Evolutionary conservation across 2,329 filamentous ascomycete genomes (phyloP), one percentile per base, ranked within the genome.

Genomic region (Stylonectria norvegica): DNA sequence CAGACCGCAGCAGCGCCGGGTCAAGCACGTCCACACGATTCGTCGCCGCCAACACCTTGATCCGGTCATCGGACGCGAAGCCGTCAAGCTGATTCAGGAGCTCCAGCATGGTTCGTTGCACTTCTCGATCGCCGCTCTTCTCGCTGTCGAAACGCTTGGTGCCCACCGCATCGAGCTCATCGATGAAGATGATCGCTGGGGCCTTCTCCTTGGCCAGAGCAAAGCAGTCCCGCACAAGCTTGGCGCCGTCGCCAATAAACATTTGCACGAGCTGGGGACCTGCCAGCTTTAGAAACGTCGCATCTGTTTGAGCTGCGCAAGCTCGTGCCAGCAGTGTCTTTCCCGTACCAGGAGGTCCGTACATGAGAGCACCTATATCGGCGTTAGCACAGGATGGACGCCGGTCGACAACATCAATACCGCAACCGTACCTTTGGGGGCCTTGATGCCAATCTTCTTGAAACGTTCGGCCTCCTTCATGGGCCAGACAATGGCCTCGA

Each of bases 361-460:
- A 98, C 93, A 98, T 98, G 48, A 98, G 73, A 47, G 93, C 93
- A 67, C 93, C 93, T 95, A 47, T 89, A 90, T 76, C 89, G 90
- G 71, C 93, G 94, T 36, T 86, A 80, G 62, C 94, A n/a, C n/a
- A n/a, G n/a, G n/a, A 52, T 87, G 5, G n/a, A 16, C 19, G 8
- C 34, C 25, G 6, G 4, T 25, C 8, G 3, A 20, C 20, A 86
- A 56, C 93, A 89, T 75, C 27, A 4, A 15, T 16, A n/a, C 12
- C 11, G 4, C 20, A 4, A 40, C 57, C 70, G 47, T 79, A 96
- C 93, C 93, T 72, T 98, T 98, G 11, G 93, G 93, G 28, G 93
- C 91, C 73, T 98, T 98, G 76, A 98, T 98, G 55, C 93, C 93
- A 60, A 98, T 96, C 78, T 96, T 97, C 79, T 96, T 97, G 75